Conservation (phyloP, 2,329 filamentous ascomycete genomes). For the Eurotiales sp. region DNA sequence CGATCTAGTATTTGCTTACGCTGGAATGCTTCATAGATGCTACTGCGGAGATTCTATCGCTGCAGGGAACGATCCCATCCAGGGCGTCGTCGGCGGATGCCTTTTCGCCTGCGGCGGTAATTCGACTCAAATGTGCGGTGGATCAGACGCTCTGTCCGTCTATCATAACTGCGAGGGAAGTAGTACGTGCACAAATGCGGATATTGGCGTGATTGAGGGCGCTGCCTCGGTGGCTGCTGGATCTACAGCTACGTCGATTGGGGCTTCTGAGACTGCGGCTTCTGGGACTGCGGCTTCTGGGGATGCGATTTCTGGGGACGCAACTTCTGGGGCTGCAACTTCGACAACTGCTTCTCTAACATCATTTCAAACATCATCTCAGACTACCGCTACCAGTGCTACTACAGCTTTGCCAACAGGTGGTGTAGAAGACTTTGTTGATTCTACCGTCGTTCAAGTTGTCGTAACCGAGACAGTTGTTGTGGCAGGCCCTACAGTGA, state of each 20-base stretch:
- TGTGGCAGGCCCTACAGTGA: neutral
- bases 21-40: constrained; percentile 4
- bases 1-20: neutral
- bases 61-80: constrained; percentile 17
- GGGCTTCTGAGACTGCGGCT: neutral
- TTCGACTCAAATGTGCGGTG: constrained; percentile 23
- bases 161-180: constrained; percentile 23
- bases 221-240: constrained; percentile 2
- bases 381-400: neutral
- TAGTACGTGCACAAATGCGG: constrained; percentile 13
- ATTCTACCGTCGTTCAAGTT: neutral
- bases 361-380: too few relatives aligned
- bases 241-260: neutral
- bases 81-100: constrained; percentile 24
- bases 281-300: neutral
- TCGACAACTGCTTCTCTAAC: neutral
- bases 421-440: neutral
- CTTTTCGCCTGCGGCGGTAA: constrained; percentile 25
- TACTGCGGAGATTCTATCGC: constrained; percentile 13
- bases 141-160: constrained; percentile 20
- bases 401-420: neutral
- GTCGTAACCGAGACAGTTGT: neutral
- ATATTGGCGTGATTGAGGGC: constrained; percentile 12
- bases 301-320: neutral
- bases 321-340: neutral